Base-by-base conservation (phyloP, 257 asterid species). In the Euphrasia confusa region DNA sequence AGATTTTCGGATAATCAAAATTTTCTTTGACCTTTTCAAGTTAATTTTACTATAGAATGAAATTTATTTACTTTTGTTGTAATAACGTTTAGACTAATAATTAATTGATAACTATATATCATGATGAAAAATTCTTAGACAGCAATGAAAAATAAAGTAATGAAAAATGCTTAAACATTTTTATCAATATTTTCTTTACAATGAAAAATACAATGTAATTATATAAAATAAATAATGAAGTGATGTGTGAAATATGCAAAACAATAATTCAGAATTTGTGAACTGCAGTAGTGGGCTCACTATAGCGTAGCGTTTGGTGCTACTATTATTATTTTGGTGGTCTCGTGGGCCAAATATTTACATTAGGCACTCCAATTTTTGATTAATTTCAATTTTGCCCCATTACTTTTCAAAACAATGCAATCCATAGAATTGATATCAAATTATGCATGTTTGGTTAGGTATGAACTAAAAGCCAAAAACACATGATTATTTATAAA, bases 271-370 rank as follows among this genome's bases (percentile, higher is more conserved):
- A 6, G 54, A 24, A 40, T 39, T 15, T 65, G 62, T 57, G 24
- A 30, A 44, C 13, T 66, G 3, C 24, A 30, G 45, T 30, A 17
- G 52, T 57, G 71, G 58, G 58, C 37, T 28, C 58, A 15, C 26
- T 30, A 14, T 28, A 21, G 15, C 32, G 42, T 57, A 66, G 65
- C 58, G 65, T 44, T 66, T 45, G 58, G 65, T 45, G 32, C 9
- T 18, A 30, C 50, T 58, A 44, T 45, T 57, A 15, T 12, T 54
- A 24, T 26, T 24, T 30, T 0, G 58, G 32, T 56, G 21, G 37
- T 24, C 21, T 33, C 7, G 44, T 61, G 59, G 60, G 27, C 15
- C 47, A 27, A 67, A 47, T 32, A 45, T 47, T 61, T 42, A 12
- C 27, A 27, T 61, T 60, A 4, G 66, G 67, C 15, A 13, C 45